These are phyloP conservation scores for Aspergillus sp. DNA, from an alignment of 2,329 filamentous ascomycete species.

Conservation along the genomic window DNA sequence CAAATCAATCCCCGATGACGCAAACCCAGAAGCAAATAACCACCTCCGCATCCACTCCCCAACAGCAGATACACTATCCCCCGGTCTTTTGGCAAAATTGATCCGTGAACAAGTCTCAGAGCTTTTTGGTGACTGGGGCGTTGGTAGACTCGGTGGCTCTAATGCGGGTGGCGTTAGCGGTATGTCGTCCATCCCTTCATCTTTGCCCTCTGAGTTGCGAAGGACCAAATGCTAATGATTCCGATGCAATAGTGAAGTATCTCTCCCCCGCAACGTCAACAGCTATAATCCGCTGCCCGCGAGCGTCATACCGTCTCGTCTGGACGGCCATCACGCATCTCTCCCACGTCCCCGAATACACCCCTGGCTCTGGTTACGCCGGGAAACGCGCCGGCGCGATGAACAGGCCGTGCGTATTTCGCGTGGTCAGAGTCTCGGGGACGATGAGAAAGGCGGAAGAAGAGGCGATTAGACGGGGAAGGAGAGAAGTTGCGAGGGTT, in stretches of 20 bases:
- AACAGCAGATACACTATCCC: constrained; percentile 63
- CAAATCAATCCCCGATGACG: constrained; percentile 4
- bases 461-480: constrained; percentile 74
- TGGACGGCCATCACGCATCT: constrained; percentile 86
- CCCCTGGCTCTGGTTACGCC: background rate
- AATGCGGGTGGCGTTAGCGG: constrained; percentile 63
- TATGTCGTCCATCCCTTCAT: constrained; percentile 30
- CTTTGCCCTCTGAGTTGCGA: background rate
- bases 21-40: constrained; percentile 30
- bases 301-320: constrained; percentile 75
- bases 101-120: constrained; percentile 64
- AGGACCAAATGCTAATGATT: background rate
- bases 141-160: constrained; percentile 52
- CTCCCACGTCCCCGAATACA: constrained; percentile 56
- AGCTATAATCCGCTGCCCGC: constrained; percentile 77
- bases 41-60: constrained; percentile 72
- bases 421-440: constrained; percentile 79
- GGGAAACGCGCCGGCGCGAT: constrained; percentile 14
- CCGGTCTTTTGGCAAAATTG: constrained; percentile 58
- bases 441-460: constrained; percentile 90
- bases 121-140: constrained; percentile 84
- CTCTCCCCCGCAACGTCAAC: constrained; percentile 87
- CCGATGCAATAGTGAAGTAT: constrained; percentile 66
- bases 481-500: constrained; percentile 62
- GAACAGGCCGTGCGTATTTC: constrained; percentile 61